Conservation (phyloP, 768 basidiomycete species). For the Suillus subalutaceus region DNA sequence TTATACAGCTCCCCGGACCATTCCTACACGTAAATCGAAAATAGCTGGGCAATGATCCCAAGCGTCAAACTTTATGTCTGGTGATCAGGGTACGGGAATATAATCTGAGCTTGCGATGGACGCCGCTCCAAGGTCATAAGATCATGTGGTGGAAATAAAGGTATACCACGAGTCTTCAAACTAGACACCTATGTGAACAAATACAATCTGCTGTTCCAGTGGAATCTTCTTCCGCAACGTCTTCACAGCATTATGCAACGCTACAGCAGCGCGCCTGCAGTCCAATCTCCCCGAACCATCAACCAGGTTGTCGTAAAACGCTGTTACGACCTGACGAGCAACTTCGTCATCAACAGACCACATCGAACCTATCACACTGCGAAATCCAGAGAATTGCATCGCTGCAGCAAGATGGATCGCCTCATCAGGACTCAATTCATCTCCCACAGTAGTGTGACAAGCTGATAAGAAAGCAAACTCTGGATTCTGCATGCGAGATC, state of each 20-base stretch:
- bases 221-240: conserved; percentile 1
- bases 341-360: conserved; percentile 19
- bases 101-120: not conserved
- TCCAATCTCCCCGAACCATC: not conserved
- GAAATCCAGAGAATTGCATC: conserved; percentile 23
- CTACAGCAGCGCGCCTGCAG: conserved; percentile 3
- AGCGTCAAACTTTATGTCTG: too few relatives aligned
- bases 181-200: conserved; percentile 11
- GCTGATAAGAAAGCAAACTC: conserved; percentile 22
- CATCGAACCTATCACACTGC: conserved; percentile 26
- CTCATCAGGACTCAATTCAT: conserved; percentile 18
- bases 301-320: conserved; percentile 7
- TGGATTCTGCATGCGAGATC: not conserved
- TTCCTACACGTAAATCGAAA: not conserved
- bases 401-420: conserved; percentile 25
- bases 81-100: too few relatives aligned
- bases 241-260: conserved; percentile 1
- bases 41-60: too few relatives aligned
- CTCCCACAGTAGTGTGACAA: conserved; percentile 25
- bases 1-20: too few relatives aligned
- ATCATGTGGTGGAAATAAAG: too few relatives aligned
- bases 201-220: conserved; percentile 10
- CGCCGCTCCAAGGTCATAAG: too few relatives aligned
- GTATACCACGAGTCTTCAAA: not conserved
- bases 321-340: not conserved